Conservation (phyloP, 2,329 filamentous ascomycete genomes). For the Xylariaceae sp. region DNA sequence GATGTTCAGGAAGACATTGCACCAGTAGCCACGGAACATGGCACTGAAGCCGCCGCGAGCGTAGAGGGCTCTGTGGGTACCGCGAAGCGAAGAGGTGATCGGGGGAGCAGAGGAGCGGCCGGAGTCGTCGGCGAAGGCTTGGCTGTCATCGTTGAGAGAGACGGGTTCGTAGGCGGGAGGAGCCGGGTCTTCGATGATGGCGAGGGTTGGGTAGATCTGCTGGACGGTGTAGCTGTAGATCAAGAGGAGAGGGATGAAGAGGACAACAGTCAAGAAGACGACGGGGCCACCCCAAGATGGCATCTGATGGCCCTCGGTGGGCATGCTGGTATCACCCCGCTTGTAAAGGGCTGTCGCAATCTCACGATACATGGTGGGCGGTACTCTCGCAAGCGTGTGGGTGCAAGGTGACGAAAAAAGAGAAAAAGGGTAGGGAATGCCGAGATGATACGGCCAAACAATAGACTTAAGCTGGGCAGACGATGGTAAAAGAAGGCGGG, state of each 20-base stretch:
- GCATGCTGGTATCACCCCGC: conserved; percentile 34
- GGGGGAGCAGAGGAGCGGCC: conserved; percentile 35
- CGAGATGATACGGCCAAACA: background rate
- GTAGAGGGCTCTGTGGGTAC: conserved; percentile 54
- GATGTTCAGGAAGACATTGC: conserved; percentile 41
- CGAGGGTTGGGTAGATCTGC: conserved; percentile 51
- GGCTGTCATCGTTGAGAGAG: conserved; percentile 32
- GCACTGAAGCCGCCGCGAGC: conserved; percentile 62
- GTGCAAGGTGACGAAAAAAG: background rate
- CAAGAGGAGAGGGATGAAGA: conserved; percentile 42
- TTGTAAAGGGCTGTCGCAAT: conserved; percentile 35
- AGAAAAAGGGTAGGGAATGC: conserved; percentile 3
- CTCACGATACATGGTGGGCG: conserved; percentile 33
- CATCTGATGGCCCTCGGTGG: conserved; percentile 27
- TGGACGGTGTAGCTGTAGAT: conserved; percentile 47
- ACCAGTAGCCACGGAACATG: conserved; percentile 66
- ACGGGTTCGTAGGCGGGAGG: conserved; percentile 55
- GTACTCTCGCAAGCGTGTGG: conserved; percentile 1
- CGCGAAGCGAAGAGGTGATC: conserved; percentile 51
- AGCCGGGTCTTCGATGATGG: conserved; percentile 58
- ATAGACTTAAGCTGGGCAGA: no score
- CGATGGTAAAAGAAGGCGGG: no score
- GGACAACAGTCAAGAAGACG: conserved; percentile 43
- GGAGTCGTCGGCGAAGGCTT: conserved; percentile 36
- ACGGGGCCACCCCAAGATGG: conserved; percentile 45